Conservation (phyloP, 148 eudicot species). For the Pouteria glomerata region DNA sequence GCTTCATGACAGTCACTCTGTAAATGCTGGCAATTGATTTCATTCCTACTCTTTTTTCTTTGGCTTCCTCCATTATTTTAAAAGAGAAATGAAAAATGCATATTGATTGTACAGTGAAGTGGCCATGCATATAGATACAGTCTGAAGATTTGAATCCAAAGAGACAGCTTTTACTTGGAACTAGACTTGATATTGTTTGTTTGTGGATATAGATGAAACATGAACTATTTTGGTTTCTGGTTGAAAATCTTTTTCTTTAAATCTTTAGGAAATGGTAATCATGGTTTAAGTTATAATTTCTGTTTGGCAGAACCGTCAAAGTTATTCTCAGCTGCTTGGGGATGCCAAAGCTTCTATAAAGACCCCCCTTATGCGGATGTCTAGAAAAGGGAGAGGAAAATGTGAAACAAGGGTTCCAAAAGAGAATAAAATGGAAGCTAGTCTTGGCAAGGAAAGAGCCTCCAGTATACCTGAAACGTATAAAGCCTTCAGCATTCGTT, state of each 20-base stretch:
- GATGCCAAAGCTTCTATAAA: constrained; percentile 49
- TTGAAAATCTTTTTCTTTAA: background rate
- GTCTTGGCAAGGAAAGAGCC: constrained; percentile 44
- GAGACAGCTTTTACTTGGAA: background rate
- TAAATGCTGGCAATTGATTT: too few species aligned
- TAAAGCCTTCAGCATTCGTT: constrained; percentile 58
- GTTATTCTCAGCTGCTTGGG: constrained; percentile 53
- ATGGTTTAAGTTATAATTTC: background rate
- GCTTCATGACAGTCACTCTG: too few species aligned
- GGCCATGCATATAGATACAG: too few species aligned
- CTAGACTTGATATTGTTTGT: background rate
- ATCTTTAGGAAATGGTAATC: background rate
- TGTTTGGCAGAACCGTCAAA: constrained; percentile 81
- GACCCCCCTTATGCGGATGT: constrained; percentile 31
- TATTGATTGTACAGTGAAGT: too few species aligned
- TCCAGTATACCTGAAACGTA: constrained; percentile 35
- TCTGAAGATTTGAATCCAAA: background rate
- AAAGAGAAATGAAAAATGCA: too few species aligned
- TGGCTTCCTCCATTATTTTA: too few species aligned
- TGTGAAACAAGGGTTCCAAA: constrained; percentile 53
- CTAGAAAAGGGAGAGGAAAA: constrained; percentile 67
- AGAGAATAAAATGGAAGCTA: constrained; percentile 43
- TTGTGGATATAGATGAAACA: background rate
- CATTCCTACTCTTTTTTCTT: too few species aligned
- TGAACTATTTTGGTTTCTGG: background rate